Base-by-base conservation (phyloP, 768 basidiomycete species). In the Mycena galopus region DNA sequence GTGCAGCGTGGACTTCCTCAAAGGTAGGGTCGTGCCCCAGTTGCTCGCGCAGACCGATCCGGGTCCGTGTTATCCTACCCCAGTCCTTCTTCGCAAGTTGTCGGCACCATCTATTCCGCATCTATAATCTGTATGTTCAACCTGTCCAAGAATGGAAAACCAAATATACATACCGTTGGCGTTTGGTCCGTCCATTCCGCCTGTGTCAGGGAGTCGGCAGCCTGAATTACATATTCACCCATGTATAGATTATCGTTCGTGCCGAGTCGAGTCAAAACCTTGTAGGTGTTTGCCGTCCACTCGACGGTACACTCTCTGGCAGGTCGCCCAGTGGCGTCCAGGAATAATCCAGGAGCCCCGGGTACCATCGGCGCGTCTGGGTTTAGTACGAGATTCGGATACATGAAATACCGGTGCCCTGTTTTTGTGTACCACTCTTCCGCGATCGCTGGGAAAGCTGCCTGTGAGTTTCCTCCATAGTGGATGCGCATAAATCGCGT, bases 91-190 rank as follows among this genome's bases (percentile, higher is more conserved):
- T 67, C 14, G 72, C 71, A n/a, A 83, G 79, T 17, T 77, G 71
- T 10, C 70, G 70, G 0, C 79, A 77, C 84, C 83, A 84, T 10
- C 66, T 79, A 0, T 72, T 70, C 21, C 77, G 77, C 27, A 81
- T 79, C 81, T 82, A 32, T 10, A 2, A 30, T 42, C 29, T 5
- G 4, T 9, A 23, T 17, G 59, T 63, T 62, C 14, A 65, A 64
- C 29, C 25, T 21, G 16, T 30, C 5, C 14, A 47, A n/a, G n/a
- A n/a, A n/a, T 8, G 16, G 10, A 7, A 29, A 30, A 21, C 14
- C 10, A 33, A 53, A 29, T 29, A 4, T 30, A 57, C 55, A 1
- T 23, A 70, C 62, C 17, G n/a, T 8, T 9, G 0, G 50, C 10
- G 35, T 17, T 61, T 69, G 66, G 21, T 30, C 42, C 3, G 3